Conservation (phyloP, 805 yeast genomes). For the Metschnikowia kofuensis region DNA sequence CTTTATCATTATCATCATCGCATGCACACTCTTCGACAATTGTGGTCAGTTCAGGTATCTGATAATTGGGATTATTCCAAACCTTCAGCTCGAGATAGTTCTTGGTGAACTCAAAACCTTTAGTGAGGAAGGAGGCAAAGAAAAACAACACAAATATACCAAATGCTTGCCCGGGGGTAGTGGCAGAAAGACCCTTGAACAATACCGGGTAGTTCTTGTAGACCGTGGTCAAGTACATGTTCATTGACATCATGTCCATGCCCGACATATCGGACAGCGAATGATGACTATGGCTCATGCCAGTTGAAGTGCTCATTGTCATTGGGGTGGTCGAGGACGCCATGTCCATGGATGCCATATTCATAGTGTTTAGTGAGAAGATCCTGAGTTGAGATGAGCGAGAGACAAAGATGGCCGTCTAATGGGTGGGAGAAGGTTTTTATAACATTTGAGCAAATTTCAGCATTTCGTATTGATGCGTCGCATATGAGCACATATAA, state of each 20-base stretch:
- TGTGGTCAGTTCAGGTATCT: slow-evolving; percentile 14
- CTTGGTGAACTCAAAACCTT: slow-evolving; percentile 57
- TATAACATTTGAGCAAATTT: slow-evolving; percentile 6
- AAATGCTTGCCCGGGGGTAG: slow-evolving; percentile 58
- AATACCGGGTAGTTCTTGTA: slow-evolving; percentile 60
- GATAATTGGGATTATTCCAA: slow-evolving; percentile 45
- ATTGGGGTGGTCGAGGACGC: slow-evolving; percentile 3
- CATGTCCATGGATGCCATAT: slow-evolving; percentile 1
- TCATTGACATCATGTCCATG: slow-evolving; percentile 45
- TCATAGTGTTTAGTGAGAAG: neutral
- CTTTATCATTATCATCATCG: slow-evolving; percentile 13
- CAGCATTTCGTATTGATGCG: neutral
- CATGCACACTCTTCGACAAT: slow-evolving; percentile 20
- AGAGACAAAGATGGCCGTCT: neutral
- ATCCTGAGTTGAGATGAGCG: neutral
- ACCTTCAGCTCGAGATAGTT: slow-evolving; percentile 68
- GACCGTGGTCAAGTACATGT: slow-evolving; percentile 50
- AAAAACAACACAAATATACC: slow-evolving; percentile 68
- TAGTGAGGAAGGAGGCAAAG: slow-evolving; percentile 54
- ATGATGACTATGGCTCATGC: slow-evolving; percentile 3
- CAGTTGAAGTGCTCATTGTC: slow-evolving; percentile 17
- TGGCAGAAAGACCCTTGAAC: slow-evolving; percentile 53
- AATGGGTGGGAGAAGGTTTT: neutral
- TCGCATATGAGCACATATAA: slow-evolving; percentile 11
- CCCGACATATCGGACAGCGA: slow-evolving; percentile 5